Evolutionary conservation across 768 basidiomycete species (phyloP), one percentile per base, ranked within the genome.

Genomic region (Hortiboletus campestris): DNA sequence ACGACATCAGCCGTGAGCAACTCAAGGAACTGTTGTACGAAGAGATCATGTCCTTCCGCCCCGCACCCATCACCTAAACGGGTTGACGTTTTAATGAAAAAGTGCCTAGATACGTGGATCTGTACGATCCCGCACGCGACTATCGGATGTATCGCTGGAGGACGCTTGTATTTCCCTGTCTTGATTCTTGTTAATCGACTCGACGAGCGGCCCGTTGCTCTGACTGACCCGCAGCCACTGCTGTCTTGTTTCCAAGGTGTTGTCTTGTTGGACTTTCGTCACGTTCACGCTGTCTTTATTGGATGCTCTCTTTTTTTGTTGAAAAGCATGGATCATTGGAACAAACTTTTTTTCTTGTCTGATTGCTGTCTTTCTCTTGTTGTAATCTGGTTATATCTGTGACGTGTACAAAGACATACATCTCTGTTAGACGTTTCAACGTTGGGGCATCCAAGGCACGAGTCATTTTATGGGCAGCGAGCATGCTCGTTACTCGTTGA

Each of bases 1-100:
- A 97, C 62, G 91, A 93, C 59, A 94, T 97, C 76, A 91, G 88
- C 67, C 83, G 93, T 29, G 96, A 98, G 70, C 93, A 97, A 72
- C 81, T 99, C 60, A 98, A 98, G 76, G 88, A 93, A 68, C 81
- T 96, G 43, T 77, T 96, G 22, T 98, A 92, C 72, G 91, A 95
- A 55, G 96, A 98, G 75, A 95, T 98, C 75, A 87, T 93, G 82
- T 80, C 85, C 31, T 98, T 96, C 84, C 78, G 82, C 55, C 87
- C 91, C 1, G 75, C 78, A 13, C 79, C 82, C 48, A 82, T 84
- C 59, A 72, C 67, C 55, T 78, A 65, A 62, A 19, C 10, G 29
- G 39, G 29, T 16, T 36, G 36, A 41, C 9, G 35, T 41, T 3
- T 16, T 25, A 5, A 19, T 40, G 6, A 11, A 34, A n/a, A 20